Evolutionary conservation across 164 flowering plant genomes (phyloP).

Genomic region (Magnolia changhungtana): DNA sequence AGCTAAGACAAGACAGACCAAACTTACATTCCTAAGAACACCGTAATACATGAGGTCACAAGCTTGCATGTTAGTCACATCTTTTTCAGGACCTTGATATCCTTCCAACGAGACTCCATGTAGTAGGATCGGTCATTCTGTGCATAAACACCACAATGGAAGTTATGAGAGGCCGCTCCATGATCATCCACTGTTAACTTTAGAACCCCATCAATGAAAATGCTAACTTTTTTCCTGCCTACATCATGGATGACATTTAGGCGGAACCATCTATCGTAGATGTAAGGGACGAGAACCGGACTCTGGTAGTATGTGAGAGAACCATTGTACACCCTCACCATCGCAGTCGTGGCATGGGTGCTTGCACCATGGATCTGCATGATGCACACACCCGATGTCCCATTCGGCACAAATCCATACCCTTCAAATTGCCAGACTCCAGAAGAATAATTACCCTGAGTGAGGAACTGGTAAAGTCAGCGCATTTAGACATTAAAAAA

Average conservation of each 20-base stretch:
- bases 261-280: constrained; percentile 32
- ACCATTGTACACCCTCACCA: constrained; percentile 16
- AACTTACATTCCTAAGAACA: too few relatives aligned
- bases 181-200: constrained; percentile 15
- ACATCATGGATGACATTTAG: constrained; percentile 37
- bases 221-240: constrained; percentile 13
- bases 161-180: constrained; percentile 22
- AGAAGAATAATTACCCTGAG: constrained; percentile 31
- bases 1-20: too few relatives aligned
- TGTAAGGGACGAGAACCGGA: constrained; percentile 8
- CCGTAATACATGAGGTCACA: too few relatives aligned
- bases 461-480: not conserved
- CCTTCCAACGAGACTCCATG: constrained; percentile 45
- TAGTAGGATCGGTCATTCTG: constrained; percentile 14
- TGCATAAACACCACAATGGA: constrained; percentile 36
- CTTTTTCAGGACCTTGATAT: constrained; percentile 23
- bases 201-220: constrained; percentile 28
- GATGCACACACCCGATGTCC: constrained; percentile 21
- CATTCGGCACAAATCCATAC: constrained; percentile 19
- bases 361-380: constrained; percentile 16
- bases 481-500: too few relatives aligned
- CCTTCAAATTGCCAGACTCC: constrained; percentile 36
- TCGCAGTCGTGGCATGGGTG: not conserved
- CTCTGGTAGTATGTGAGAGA: constrained; percentile 9
- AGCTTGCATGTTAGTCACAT: not conserved